Evolutionary conservation across 1,284 basidiomycete species (phyloP).

Genomic region (Vanrija sp.): DNA sequence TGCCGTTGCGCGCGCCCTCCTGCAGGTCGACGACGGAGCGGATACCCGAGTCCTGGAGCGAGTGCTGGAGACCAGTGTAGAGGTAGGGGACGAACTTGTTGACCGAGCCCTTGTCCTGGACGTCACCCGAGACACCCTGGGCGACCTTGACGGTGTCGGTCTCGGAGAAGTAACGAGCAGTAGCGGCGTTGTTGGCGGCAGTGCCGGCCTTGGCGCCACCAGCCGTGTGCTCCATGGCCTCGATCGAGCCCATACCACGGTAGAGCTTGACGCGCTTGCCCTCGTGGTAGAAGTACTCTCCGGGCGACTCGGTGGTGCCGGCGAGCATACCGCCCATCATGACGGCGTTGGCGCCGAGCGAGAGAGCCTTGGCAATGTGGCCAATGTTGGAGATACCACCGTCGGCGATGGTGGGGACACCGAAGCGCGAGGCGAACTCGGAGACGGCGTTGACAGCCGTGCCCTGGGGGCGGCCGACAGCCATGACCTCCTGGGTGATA

Average conservation of each 20-base stretch:
- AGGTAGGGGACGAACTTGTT: constrained; percentile 90
- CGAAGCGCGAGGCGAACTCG: constrained; percentile 84
- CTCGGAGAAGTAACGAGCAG: constrained; percentile 96
- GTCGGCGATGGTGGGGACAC: constrained; percentile 97
- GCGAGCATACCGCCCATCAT: constrained; percentile 99
- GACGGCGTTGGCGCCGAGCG: constrained; percentile 89
- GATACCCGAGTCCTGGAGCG: constrained; percentile 90
- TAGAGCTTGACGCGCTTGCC: constrained; percentile 98
- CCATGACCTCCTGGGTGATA: constrained; percentile 99
- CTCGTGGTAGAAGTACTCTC: constrained; percentile 98
- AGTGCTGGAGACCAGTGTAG: constrained; percentile 89
- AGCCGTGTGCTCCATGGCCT: constrained; percentile 90
- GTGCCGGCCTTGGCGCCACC: constrained; percentile 51
- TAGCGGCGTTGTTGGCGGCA: constrained; percentile 84
- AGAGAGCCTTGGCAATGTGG: constrained; percentile 94
- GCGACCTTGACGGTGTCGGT: constrained; percentile 92
- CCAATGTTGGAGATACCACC: constrained; percentile 95
- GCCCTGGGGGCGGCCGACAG: constrained; percentile 96
- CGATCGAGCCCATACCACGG: constrained; percentile 95
- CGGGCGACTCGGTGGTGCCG: constrained; percentile 94
- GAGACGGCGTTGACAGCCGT: constrained; percentile 93
- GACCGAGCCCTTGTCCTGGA: constrained; percentile 94
- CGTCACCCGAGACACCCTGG: constrained; percentile 93
- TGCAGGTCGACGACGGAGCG: constrained; percentile 57
- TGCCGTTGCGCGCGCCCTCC: constrained; percentile 61